These are phyloP conservation scores for Scutellaria barbata DNA, from an alignment of 257 asterid species.

Conservation along the genomic window DNA sequence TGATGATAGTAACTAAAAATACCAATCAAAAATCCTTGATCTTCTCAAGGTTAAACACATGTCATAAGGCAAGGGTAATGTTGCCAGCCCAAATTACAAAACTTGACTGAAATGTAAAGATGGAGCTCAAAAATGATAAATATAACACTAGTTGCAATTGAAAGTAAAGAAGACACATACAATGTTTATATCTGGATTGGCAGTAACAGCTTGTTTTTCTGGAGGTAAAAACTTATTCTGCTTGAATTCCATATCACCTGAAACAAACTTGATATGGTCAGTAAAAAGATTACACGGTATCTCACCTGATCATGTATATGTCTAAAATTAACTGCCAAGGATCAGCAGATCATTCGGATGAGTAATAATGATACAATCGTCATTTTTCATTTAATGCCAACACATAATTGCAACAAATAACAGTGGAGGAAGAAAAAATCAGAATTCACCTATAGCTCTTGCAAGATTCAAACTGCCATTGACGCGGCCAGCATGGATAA, in stretches of 20 bases:
- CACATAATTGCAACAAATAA: constrained; percentile 28
- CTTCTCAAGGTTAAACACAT: background rate
- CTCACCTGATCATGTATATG: background rate
- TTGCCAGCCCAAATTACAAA: background rate
- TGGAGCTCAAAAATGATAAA: background rate
- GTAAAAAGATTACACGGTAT: constrained; percentile 15
- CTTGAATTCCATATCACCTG: constrained; percentile 99
- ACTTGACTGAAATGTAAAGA: no score
- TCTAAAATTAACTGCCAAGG: constrained; percentile 14
- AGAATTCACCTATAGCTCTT: constrained; percentile 81
- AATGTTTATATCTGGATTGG: constrained; percentile 84
- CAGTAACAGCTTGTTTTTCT: constrained; percentile 90
- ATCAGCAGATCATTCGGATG: constrained; percentile 16
- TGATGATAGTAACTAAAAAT: background rate
- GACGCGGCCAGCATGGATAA: constrained; percentile 93
- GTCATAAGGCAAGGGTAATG: background rate
- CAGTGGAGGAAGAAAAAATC: constrained; percentile 16
- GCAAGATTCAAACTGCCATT: constrained; percentile 94
- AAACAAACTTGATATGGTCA: constrained; percentile 32
- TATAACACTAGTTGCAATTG: background rate
- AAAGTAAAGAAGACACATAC: constrained; percentile 50
- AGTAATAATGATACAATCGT: constrained; percentile 18
- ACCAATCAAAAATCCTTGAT: constrained; percentile 1
- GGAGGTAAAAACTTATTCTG: constrained; percentile 92
- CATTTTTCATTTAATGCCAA: background rate